Evolutionary conservation across 2,329 filamentous ascomycete species (phyloP).

Genomic region (Emydomyces testavorans): DNA sequence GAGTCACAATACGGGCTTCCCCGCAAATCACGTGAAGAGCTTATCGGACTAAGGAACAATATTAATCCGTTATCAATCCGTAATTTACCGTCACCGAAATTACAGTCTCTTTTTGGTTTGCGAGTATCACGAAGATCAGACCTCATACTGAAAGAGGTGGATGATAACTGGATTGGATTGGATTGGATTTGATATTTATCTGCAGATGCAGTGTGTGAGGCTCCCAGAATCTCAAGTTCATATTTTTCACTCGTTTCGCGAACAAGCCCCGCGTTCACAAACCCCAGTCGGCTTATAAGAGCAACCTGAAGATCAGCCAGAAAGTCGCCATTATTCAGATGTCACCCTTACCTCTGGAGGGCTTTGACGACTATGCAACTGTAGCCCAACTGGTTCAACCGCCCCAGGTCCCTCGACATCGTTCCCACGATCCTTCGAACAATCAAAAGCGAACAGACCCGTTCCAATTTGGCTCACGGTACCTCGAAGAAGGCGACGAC

Average conservation of each 20-base stretch:
- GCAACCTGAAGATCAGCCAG: background rate
- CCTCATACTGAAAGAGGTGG: background rate
- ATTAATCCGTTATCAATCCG: slow-evolving; percentile 1
- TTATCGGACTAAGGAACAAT: background rate
- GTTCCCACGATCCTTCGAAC: slow-evolving; percentile 56
- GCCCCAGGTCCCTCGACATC: slow-evolving; percentile 44
- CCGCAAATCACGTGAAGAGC: background rate
- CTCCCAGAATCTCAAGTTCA: too few relatives aligned
- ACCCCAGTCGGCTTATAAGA: background rate
- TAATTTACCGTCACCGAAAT: slow-evolving; percentile 1
- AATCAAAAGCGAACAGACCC: slow-evolving; percentile 83
- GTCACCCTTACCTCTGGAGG: slow-evolving; percentile 18
- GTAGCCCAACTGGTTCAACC: slow-evolving; percentile 38
- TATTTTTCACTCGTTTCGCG: too few relatives aligned
- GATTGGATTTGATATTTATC: too few relatives aligned
- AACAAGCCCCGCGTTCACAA: background rate
- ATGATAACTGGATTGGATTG: background rate
- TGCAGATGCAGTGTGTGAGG: too few relatives aligned
- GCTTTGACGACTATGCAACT: slow-evolving; percentile 22
- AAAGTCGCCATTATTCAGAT: background rate
- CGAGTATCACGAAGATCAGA: background rate
- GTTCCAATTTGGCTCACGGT: slow-evolving; percentile 89
- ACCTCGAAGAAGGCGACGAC: slow-evolving; percentile 70
- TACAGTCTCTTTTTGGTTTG: background rate
- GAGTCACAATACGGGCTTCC: background rate